Evolutionary conservation across 1,139 yeast genomes (phyloP).

Genomic region (Candida sp.): DNA sequence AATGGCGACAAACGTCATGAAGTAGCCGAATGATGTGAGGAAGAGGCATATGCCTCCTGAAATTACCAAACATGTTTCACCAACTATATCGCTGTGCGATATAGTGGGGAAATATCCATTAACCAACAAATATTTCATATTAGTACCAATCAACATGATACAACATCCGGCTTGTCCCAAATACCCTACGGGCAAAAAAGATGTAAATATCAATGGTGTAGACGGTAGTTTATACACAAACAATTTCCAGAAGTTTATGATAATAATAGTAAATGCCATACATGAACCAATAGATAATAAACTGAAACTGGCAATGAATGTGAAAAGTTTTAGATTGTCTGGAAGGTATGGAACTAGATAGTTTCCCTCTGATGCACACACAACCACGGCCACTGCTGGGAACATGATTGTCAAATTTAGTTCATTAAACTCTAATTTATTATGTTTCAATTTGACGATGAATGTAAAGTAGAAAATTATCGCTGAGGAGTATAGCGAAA

Average conservation of each 20-base stretch:
- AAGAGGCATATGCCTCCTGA: constrained; percentile 38
- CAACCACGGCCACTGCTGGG: constrained; percentile 77
- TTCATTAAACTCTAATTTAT: constrained; percentile 17
- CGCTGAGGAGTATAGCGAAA: constrained; percentile 58
- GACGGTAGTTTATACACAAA: constrained; percentile 60
- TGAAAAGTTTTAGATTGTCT: constrained; percentile 40
- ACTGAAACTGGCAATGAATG: constrained; percentile 52
- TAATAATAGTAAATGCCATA: constrained; percentile 54
- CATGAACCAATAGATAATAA: constrained; percentile 69
- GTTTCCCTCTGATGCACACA: constrained; percentile 66
- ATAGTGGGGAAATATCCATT: constrained; percentile 5
- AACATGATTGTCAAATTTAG: constrained; percentile 48
- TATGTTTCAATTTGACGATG: constrained; percentile 22
- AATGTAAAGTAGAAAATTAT: constrained; percentile 45
- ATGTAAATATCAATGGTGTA: constrained; percentile 22
- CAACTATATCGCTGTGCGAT: constrained; percentile 8
- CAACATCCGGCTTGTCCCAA: constrained; percentile 83
- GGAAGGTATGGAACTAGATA: constrained; percentile 46
- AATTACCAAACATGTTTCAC: constrained; percentile 14
- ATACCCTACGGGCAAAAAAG: constrained; percentile 29
- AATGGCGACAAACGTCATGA: constrained; percentile 56
- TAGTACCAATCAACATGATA: constrained; percentile 53
- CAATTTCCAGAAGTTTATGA: constrained; percentile 58
- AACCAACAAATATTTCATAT: constrained; percentile 19
- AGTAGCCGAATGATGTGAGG: constrained; percentile 59